These are phyloP conservation scores for Panicum virgatum DNA, from an alignment of 202 grass and related monocot genomes.

Conservation along the genomic window DNA sequence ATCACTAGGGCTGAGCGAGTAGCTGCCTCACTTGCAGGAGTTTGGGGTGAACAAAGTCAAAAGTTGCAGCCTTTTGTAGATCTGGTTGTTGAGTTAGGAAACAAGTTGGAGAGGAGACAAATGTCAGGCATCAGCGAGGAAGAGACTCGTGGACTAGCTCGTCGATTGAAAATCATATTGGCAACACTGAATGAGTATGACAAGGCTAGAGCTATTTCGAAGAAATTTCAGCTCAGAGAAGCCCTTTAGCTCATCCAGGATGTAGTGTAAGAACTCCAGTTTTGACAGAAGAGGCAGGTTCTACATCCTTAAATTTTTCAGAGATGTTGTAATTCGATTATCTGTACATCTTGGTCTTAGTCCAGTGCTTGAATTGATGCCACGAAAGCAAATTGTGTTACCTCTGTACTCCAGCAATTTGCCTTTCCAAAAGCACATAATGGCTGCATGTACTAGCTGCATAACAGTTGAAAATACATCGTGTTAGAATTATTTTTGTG, in stretches of 20 bases:
- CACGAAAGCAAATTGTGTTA: not conserved
- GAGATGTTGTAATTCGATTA: conserved; percentile 41
- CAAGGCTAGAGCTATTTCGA: conserved; percentile 75
- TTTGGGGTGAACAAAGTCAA: conserved; percentile 54
- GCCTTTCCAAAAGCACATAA: not conserved
- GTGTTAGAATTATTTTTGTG: not conserved
- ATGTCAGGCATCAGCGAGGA: conserved; percentile 57
- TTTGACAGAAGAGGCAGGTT: conserved; percentile 41
- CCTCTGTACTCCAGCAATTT: not conserved
- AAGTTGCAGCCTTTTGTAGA: conserved; percentile 70
- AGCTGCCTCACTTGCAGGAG: conserved; percentile 54
- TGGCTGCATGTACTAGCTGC: not conserved
- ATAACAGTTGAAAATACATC: not conserved
- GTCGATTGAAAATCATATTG: conserved; percentile 80
- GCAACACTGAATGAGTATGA: conserved; percentile 77
- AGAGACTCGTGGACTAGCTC: conserved; percentile 64
- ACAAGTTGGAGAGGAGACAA: conserved; percentile 69
- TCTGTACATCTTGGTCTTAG: conserved; percentile 36
- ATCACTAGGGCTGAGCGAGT: conserved; percentile 74
- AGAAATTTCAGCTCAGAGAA: conserved; percentile 85
- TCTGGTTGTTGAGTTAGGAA: conserved; percentile 69
- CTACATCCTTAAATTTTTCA: conserved; percentile 23
- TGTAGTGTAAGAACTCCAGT: conserved; percentile 29
- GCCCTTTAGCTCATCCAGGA: conserved; percentile 57
- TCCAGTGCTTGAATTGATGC: conserved; percentile 6